Conservation (phyloP, 305 asterid genomes). For the Caryopteris hybrid region DNA sequence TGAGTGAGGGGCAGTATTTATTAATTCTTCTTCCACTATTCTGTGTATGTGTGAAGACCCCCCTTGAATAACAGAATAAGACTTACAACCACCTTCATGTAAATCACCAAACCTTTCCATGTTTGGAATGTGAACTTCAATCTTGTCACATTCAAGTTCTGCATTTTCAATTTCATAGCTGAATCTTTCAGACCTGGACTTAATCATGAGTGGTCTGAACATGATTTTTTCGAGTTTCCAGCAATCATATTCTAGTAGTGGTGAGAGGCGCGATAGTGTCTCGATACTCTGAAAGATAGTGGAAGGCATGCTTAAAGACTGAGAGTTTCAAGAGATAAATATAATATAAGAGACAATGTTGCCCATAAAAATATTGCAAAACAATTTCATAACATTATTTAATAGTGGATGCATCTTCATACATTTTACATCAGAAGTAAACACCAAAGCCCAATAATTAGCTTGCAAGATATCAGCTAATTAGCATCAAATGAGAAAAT, state of each 20-base stretch:
- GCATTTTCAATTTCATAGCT: constrained; percentile 17
- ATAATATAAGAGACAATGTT: not conserved
- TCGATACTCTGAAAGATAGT: constrained; percentile 28
- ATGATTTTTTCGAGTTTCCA: constrained; percentile 17
- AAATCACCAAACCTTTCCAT: constrained; percentile 17
- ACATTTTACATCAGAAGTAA: too few relatives aligned
- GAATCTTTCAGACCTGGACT: constrained; percentile 20
- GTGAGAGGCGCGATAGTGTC: constrained; percentile 17
- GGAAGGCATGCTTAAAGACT: not conserved
- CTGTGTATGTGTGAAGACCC: constrained; percentile 13
- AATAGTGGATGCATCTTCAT: too few relatives aligned
- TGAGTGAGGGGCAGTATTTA: constrained; percentile 19
- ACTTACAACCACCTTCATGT: constrained; percentile 16
- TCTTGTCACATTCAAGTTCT: constrained; percentile 17
- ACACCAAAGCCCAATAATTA: too few relatives aligned
- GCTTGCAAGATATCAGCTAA: too few relatives aligned
- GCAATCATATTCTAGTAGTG: constrained; percentile 24
- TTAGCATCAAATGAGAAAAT: too few relatives aligned
- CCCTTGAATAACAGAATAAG: constrained; percentile 16
- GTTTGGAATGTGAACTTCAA: constrained; percentile 8
- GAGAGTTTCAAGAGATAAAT: not conserved
- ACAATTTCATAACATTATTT: too few relatives aligned
- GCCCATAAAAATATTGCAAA: too few relatives aligned
- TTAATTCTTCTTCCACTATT: constrained; percentile 18
- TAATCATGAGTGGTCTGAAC: constrained; percentile 17